Base-by-base conservation (phyloP, 176 grass and related monocot species). In the Triticum dicoccoides region DNA sequence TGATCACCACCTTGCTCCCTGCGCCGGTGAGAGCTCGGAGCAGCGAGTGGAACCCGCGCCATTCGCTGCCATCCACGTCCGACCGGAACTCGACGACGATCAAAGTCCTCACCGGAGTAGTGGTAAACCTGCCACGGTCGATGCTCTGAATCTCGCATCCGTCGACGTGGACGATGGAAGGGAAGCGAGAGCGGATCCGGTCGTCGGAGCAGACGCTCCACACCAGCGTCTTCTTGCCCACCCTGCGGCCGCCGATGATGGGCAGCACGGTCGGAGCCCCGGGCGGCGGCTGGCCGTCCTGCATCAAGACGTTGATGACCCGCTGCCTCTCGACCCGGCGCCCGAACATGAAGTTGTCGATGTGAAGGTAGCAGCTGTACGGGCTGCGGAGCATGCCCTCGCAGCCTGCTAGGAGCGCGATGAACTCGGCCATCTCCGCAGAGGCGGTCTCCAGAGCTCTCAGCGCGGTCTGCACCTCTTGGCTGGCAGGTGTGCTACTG, bases 271-370 rank as follows among this genome's bases (percentile, higher is more conserved):
- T 34, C 5, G 14, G n/a, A 51, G 3, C 27, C 9, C 34, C 32
- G 11, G 4, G 13, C 3, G 34, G 45, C 14, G 51, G 51, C 15
- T 54, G 51, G 51, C 51, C 51, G 3, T 75, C 5, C 11, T 80
- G 24, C 65, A 79, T 3, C 49, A 86, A 34, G 17, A 80, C 11
- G 37, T 34, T 80, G 23, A 86, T 80, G 14, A 62, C 66, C 8
- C 61, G 75, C 37, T 80, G 76, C 66, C 68, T 86, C 25, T 86
- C 76, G 35, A 72, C 52, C 14, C 61, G 65, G 51, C 76, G 85
- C 4, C 85, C 77, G 62, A 86, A 86, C 77, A 86, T 80, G 65
- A 71, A 86, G 52, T 86, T 86, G 20, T 86, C 84, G 0, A 86
- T 49, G 18, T 71, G 72, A 5, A 86, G 77, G 10, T 86, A 80